Conservation (phyloP, 345 rosid genomes). For the Acer campestre region DNA sequence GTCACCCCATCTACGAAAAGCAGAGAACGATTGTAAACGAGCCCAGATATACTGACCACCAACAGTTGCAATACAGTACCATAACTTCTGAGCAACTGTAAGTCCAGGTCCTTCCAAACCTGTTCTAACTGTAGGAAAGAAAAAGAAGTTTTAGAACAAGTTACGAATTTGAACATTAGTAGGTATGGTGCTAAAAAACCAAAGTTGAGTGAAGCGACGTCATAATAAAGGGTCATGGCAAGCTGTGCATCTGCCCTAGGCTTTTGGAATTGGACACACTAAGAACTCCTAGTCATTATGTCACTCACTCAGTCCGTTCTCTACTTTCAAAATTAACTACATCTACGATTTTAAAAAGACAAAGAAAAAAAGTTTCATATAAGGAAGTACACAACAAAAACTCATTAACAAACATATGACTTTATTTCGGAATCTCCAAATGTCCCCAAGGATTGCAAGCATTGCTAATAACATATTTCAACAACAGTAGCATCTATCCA, state of each 20-base stretch:
- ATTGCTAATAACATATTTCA: background rate
- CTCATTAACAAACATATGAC: background rate
- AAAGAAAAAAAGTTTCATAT: background rate
- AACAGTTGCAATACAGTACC: slow-evolving; percentile 88
- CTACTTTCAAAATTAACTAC: background rate
- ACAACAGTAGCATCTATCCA: background rate
- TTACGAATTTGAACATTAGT: background rate
- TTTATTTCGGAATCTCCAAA: background rate
- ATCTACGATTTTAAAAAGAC: background rate
- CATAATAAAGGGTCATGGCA: background rate
- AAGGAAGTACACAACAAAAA: background rate
- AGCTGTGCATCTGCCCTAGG: background rate
- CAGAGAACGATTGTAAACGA: slow-evolving; percentile 88
- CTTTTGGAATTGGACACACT: background rate
- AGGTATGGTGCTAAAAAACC: background rate
- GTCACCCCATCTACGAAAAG: slow-evolving; percentile 98
- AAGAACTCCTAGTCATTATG: background rate
- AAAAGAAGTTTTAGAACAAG: background rate
- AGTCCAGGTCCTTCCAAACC: slow-evolving; percentile 97
- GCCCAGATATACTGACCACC: slow-evolving; percentile 97
- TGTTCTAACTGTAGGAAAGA: slow-evolving; percentile 66
- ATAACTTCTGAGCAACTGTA: slow-evolving; percentile 79
- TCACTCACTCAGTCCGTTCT: background rate
- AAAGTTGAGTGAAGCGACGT: background rate
- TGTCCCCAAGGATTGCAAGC: background rate